Evolutionary conservation across 495 filamentous ascomycete species (phyloP).

Genomic region (Annulohypoxylon moriforme): DNA sequence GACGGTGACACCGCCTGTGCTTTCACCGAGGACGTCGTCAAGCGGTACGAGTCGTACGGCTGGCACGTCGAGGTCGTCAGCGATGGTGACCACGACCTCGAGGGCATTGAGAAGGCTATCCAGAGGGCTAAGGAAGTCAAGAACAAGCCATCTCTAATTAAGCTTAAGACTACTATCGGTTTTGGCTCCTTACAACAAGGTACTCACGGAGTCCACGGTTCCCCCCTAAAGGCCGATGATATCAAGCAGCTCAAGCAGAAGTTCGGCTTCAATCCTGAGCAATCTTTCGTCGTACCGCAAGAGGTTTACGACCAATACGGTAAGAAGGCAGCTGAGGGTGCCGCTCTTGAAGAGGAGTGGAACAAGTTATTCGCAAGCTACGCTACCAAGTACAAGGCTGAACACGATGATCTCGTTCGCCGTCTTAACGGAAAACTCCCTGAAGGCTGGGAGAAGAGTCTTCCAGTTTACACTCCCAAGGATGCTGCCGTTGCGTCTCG

Average conservation of each 20-base stretch:
- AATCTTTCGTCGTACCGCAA: conserved; percentile 94
- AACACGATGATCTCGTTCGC: conserved; percentile 82
- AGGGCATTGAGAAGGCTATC: conserved; percentile 89
- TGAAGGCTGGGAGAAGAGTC: conserved; percentile 95
- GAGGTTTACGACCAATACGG: conserved; percentile 92
- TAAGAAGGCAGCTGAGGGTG: conserved; percentile 83
- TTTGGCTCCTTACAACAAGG: conserved; percentile 95
- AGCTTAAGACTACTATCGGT: conserved; percentile 97
- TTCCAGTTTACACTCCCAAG: conserved; percentile 89
- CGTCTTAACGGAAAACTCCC: conserved; percentile 86
- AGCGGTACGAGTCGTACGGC: conserved; percentile 97
- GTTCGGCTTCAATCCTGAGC: conserved; percentile 95
- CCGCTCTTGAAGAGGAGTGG: conserved; percentile 94
- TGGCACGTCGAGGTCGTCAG: conserved; percentile 92
- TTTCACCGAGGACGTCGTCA: conserved; percentile 96
- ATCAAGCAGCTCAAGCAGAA: conserved; percentile 88
- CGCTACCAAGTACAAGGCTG: conserved; percentile 75
- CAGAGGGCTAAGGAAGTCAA: conserved; percentile 84
- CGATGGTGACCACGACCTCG: conserved; percentile 91
- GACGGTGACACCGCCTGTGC: conserved; percentile 95
- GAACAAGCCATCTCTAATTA: conserved; percentile 97
- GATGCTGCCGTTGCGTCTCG: conserved; percentile 89
- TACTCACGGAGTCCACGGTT: conserved; percentile 94
- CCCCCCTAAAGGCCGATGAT: conserved; percentile 93
- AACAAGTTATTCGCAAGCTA: conserved; percentile 93